Evolutionary conservation across 176 grass and related monocot genomes (phyloP).

Genomic region (Coix lacrymajobi): DNA sequence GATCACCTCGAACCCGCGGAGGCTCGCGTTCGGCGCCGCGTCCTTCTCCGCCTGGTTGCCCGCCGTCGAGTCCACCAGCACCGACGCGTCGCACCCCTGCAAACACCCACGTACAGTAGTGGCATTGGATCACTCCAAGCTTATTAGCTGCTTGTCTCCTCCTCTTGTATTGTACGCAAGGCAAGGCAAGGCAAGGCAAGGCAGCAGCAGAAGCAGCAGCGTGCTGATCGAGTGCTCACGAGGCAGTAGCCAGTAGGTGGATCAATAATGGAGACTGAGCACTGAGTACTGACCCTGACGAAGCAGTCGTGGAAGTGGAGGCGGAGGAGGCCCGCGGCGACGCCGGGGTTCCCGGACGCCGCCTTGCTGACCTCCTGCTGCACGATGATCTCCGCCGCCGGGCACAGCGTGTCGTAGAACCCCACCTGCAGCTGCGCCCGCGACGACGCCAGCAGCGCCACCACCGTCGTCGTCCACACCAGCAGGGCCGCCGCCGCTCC

Average conservation of each 20-base stretch:
- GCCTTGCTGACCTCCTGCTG: slow-evolving; percentile 49
- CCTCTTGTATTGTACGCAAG: too few relatives aligned
- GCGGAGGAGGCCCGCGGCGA: slow-evolving; percentile 53
- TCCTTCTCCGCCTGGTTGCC: slow-evolving; percentile 62
- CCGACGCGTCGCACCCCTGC: slow-evolving; percentile 58
- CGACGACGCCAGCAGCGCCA: neutral
- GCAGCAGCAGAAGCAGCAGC: too few relatives aligned
- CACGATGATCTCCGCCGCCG: slow-evolving; percentile 59
- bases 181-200: too few relatives aligned
- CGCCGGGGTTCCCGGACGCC: slow-evolving; percentile 10
- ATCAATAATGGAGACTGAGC: too few relatives aligned
- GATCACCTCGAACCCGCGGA: slow-evolving; percentile 48
- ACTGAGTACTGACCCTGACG: slow-evolving; percentile 51
- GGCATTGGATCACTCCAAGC: slow-evolving; percentile 30
- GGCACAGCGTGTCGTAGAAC: slow-evolving; percentile 55
- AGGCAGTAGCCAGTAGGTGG: too few relatives aligned
- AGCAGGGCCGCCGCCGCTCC: neutral
- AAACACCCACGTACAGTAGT: too few relatives aligned
- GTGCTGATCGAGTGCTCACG: too few relatives aligned
- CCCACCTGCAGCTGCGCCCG: slow-evolving; percentile 52
- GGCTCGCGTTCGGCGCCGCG: slow-evolving; percentile 43
- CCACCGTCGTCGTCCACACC: neutral
- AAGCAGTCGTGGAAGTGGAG: slow-evolving; percentile 95
- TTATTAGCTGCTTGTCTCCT: neutral
- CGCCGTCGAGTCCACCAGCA: slow-evolving; percentile 47